Evolutionary conservation across 2,329 filamentous ascomycete genomes (phyloP).

Genomic region (Beauveria sp.): DNA sequence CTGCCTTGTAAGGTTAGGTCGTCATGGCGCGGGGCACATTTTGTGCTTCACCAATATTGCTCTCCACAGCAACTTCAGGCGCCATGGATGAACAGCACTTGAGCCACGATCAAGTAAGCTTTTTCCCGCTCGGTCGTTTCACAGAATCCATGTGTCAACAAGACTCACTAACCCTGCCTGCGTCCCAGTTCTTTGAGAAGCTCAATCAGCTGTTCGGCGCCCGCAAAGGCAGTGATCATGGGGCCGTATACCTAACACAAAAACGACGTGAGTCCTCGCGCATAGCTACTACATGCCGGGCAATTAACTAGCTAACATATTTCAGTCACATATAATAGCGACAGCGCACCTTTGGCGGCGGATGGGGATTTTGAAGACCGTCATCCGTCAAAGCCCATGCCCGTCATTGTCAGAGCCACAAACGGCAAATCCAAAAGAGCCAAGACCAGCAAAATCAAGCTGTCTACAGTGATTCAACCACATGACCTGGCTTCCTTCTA

Average conservation of each 20-base stretch:
- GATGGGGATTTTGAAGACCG: constrained; percentile 54
- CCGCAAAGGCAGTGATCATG: constrained; percentile 62
- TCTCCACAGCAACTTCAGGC: not conserved
- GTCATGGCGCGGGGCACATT: constrained; percentile 1
- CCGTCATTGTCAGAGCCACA: constrained; percentile 75
- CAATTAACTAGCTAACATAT: not conserved
- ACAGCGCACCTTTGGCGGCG: constrained; percentile 33
- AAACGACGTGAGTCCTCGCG: constrained; percentile 54
- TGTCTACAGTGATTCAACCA: constrained; percentile 76
- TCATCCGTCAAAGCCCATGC: constrained; percentile 49
- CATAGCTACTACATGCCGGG: not conserved
- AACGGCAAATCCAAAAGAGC: constrained; percentile 64
- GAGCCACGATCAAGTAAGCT: constrained; percentile 33
- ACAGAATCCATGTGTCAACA: not conserved
- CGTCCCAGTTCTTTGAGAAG: constrained; percentile 61
- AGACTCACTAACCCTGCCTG: constrained; percentile 1
- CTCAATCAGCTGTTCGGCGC: constrained; percentile 61
- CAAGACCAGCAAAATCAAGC: constrained; percentile 56
- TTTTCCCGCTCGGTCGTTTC: not conserved
- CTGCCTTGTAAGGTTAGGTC: too few relatives aligned
- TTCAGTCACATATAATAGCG: constrained; percentile 37
- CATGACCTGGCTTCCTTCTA: constrained; percentile 76
- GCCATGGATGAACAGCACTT: constrained; percentile 24
- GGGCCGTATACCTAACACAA: constrained; percentile 67
- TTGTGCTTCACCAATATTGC: constrained; percentile 4